Base-by-base conservation (phyloP, 192 early-diverging fungal genomes). In the Phycomyces nitens region DNA sequence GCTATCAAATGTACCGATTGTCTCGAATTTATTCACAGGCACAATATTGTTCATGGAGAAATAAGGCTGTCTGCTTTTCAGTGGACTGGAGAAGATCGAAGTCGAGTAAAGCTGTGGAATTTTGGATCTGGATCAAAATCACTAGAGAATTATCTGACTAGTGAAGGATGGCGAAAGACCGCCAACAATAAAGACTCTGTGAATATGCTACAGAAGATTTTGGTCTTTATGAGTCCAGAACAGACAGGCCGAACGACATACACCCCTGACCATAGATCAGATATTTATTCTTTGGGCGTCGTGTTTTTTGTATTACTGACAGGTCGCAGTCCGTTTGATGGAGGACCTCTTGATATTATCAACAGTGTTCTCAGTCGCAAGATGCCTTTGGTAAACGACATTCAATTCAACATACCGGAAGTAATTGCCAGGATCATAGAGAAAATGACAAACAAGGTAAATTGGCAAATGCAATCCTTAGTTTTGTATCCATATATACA, bases 211-310 rank as follows among this genome's bases (percentile, higher is more conserved):
- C 42, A 53, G 7, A 66, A 49, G 6, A 20, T 65, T 9, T 44
- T 72, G 16, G 56, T 61, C 2, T 67, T 59, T 52, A 60, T 72
- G 47, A 67, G 64, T 26, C 64, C 64, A 14, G 71, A 72, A 40
- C 71, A 72, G 57, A 72, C 71, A 9, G 71, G 71, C 23, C 64
- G 71, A 40, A 72, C 71, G 4, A 62, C 50, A 52, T 66, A 72
- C 53, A 49, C 56, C 40, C 71, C 71, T 50, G 71, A 72, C 53
- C 71, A 72, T 47, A 53, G 71, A 18, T 57, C 65, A 9, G 71
- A 72, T 21, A 61, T 72, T 6, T 72, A 72, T n/a, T 72, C 71
- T 11, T 47, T 72, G 3, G 71, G 71, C 20, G 55, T 72, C 34
- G 64, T 72, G 20, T 66, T 72, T 27, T 72, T 67, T 53, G 59